A percentile compares a stretch with the other conserved stretches of the same genome.
phyloP scores from a whole-genome alignment of 805 yeast genomes.

The Yarrowia sp. region DNA sequence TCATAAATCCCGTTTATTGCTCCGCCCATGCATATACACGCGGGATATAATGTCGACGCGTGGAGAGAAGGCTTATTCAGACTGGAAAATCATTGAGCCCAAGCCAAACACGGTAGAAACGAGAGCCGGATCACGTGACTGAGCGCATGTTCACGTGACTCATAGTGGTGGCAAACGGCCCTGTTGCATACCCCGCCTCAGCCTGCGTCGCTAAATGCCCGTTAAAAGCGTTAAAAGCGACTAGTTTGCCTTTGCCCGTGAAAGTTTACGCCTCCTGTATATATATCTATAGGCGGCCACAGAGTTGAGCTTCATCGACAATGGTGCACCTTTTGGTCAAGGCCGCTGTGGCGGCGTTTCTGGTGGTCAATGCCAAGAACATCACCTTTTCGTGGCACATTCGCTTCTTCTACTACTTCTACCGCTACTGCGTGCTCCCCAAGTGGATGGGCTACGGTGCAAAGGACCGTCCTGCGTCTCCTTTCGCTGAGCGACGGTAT shows the following conservation, averaged over 20 bases:
- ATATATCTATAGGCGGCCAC: too few relatives aligned
- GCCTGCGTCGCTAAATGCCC: too few relatives aligned
- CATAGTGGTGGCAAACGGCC: background rate
- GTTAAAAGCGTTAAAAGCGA: too few relatives aligned
- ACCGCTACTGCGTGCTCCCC: slow-evolving; percentile 45
- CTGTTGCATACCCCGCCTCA: too few relatives aligned
- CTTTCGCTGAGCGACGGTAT: slow-evolving; percentile 46
- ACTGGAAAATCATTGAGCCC: too few relatives aligned
- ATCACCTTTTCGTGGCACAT: slow-evolving; percentile 65
- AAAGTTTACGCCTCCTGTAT: background rate
- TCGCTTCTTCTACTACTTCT: slow-evolving; percentile 55
- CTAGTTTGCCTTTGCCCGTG: too few relatives aligned
- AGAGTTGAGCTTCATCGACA: too few relatives aligned
- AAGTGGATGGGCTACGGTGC: slow-evolving; percentile 1
- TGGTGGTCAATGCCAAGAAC: slow-evolving; percentile 54
- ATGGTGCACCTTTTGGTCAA: slow-evolving; percentile 2
- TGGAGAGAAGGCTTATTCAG: too few relatives aligned
- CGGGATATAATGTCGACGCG: too few relatives aligned
- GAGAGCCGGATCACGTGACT: too few relatives aligned
- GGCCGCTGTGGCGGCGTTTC: slow-evolving; percentile 31
- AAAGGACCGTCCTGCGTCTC: slow-evolving; percentile 29
- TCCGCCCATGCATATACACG: background rate
- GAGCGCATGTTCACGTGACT: too few relatives aligned
- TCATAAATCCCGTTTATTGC: background rate
- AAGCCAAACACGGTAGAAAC: too few relatives aligned